Evolutionary conservation across 306 rosid species (phyloP), one percentile per base, ranked within the genome.

Genomic region (Casuarina cunninghamiana): DNA sequence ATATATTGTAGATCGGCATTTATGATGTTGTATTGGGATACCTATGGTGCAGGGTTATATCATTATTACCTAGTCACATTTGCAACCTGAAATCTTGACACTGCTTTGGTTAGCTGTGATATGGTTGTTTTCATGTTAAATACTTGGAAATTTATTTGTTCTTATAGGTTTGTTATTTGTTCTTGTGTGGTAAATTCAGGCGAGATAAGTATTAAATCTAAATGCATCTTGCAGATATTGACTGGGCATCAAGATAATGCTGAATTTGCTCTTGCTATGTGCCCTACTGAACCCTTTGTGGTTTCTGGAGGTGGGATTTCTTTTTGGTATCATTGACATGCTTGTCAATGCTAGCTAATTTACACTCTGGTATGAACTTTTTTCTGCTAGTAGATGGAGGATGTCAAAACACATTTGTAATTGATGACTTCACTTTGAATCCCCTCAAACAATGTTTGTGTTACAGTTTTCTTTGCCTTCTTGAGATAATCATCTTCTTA

Each of bases 221-320:
- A 66, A 66, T 6, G 48, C 71, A 10, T 71, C 67, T 3, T 83
- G 81, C 90, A 96, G 99, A 84, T 93, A 77, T 79, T 96, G 83
- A 96, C 99, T 41, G 99, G 99, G 75, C 98, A 96, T 84, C 91
- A 93, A 85, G 99, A 96, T 60, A 96, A 96, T 96, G 99, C 99
- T 17, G 99, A 96, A 83, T 96, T 91, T 80, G 99, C 99, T 72
- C 99, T 96, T 83, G 97, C 99, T 54, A 91, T 96, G 99, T 93
- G 98, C 87, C 99, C 97, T 63, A 93, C 97, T 68, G 98, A 96
- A 76, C 98, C 99, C 53, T 96, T 84, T 83, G 99, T 96, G 63
- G 94, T 96, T 61, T 96, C 98, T 45, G 99, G 98, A 93, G 99
- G 99, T 96, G 82, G 78, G 78, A 26, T 60, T 80, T 75, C 53